phyloP scores from a whole-genome alignment of 2,329 filamentous ascomycete genomes.

The Sclerotiophoma versabilis region DNA sequence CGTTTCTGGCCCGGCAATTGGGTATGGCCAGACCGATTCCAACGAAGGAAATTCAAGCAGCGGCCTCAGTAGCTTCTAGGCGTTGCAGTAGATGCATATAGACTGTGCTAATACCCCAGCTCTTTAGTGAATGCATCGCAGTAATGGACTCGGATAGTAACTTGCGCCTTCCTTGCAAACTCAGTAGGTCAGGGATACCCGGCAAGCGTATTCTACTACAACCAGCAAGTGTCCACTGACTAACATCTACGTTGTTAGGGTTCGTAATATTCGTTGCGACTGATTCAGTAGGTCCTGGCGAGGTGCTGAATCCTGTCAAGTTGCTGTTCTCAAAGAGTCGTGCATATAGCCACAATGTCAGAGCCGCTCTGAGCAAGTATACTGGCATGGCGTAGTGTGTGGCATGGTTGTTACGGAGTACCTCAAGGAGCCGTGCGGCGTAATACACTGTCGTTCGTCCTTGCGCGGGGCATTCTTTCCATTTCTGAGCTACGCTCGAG shows the following conservation, averaged over 20 bases:
- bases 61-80: neutral
- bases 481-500: neutral
- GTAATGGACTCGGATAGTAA: neutral
- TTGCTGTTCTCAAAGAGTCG: neutral
- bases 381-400: constrained; percentile 5
- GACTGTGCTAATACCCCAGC: constrained; percentile 5
- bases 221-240: neutral
- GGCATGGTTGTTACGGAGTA: constrained; percentile 5
- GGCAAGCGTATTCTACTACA: neutral
- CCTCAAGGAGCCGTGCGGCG: constrained; percentile 4
- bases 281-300: no score
- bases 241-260: neutral
- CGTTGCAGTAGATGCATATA: neutral
- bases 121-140: neutral
- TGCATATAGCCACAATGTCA: neutral
- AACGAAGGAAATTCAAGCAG: neutral
- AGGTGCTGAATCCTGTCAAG: neutral
- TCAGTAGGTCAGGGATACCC: neutral
- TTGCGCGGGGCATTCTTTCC: neutral
- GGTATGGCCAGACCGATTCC: no score
- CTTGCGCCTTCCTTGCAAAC: neutral
- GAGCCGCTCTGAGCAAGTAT: neutral
- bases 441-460: constrained; percentile 6
- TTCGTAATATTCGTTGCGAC: neutral
- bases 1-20: no score